These are phyloP conservation scores for Fusarium hostae DNA, from an alignment of 2,329 filamentous ascomycete genomes.

Conservation along the genomic window DNA sequence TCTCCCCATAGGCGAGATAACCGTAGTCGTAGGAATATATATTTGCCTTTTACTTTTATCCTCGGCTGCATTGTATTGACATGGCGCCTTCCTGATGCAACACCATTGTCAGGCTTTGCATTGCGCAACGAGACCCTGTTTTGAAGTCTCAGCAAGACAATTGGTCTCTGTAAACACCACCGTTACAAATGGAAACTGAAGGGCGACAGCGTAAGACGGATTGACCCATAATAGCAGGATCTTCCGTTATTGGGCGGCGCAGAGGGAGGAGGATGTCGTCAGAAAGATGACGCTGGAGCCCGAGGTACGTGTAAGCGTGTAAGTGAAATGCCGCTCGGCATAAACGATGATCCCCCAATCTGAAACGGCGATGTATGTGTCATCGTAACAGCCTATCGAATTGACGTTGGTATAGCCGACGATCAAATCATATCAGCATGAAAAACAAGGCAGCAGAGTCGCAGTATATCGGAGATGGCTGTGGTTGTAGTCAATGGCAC, in stretches of 20 bases:
- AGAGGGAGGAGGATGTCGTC: constrained; percentile 29
- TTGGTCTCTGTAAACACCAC: background rate
- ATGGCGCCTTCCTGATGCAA: constrained; percentile 15
- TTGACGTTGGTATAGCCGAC: background rate
- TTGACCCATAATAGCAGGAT: constrained; percentile 21
- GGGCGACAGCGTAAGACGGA: constrained; percentile 22
- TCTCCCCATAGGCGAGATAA: constrained; percentile 29
- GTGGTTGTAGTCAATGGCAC: constrained; percentile 24
- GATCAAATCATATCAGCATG: constrained; percentile 13
- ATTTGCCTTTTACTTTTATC: background rate
- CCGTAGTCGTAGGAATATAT: constrained; percentile 1
- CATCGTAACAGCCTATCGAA: constrained; percentile 36
- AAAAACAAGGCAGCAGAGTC: constrained; percentile 15
- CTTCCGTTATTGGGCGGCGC: constrained; percentile 25
- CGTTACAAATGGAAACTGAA: constrained; percentile 28
- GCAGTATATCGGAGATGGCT: constrained; percentile 10
- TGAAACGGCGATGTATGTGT: constrained; percentile 38
- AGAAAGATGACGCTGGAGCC: constrained; percentile 14
- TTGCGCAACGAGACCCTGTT: constrained; percentile 16
- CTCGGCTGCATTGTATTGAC: constrained; percentile 7
- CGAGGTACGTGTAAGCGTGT: constrained; percentile 36
- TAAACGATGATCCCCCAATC: constrained; percentile 17
- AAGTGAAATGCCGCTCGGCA: constrained; percentile 34
- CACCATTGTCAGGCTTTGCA: constrained; percentile 24
- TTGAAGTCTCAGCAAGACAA: constrained; percentile 16